A percentile compares a stretch with the other conserved stretches of the same genome.
Conservation (phyloP, 352 stramenopile species). For the Globisporangium canariense region DNA sequence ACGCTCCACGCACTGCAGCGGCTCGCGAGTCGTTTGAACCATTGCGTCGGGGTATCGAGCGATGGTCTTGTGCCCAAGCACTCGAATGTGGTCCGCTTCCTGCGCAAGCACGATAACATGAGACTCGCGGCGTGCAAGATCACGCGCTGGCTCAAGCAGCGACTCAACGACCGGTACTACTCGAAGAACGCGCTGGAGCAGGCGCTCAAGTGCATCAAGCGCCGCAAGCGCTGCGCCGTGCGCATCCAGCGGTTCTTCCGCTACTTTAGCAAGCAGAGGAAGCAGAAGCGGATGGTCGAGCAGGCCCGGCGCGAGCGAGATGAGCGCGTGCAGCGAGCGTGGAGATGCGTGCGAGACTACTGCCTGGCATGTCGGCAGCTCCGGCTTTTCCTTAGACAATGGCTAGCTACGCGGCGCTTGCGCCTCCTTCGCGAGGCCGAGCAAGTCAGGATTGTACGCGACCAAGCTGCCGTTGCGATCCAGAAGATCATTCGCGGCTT, state of each 20-base stretch:
- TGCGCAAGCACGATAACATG: constrained; percentile 28
- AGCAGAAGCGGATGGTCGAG: constrained; percentile 25
- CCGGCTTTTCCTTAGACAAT: constrained; percentile 28
- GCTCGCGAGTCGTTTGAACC: constrained; percentile 33
- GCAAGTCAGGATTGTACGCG: constrained; percentile 24
- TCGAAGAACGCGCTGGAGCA: constrained; percentile 40
- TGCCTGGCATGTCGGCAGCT: constrained; percentile 30
- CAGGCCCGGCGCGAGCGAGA: constrained; percentile 23
- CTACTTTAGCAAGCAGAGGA: constrained; percentile 21
- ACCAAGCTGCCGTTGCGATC: constrained; percentile 32
- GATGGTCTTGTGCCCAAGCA: constrained; percentile 53
- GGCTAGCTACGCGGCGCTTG: constrained; percentile 33
- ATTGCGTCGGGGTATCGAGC: constrained; percentile 29
- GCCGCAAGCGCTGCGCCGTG: constrained; percentile 34
- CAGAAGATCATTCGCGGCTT: constrained; percentile 40
- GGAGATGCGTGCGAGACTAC: constrained; percentile 26
- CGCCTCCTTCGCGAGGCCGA: constrained; percentile 35
- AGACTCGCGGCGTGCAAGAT: constrained; percentile 35
- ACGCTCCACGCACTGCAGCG: constrained; percentile 35
- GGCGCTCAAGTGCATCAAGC: constrained; percentile 38
- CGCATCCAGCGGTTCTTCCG: constrained; percentile 59
- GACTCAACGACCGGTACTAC: constrained; percentile 27
- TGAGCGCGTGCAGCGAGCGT: constrained; percentile 25
- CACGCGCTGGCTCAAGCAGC: constrained; percentile 41
- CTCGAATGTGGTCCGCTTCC: constrained; percentile 40